phyloP scores from a whole-genome alignment of 2,329 filamentous ascomycete species.

The Pseudogymnoascus sp. region DNA sequence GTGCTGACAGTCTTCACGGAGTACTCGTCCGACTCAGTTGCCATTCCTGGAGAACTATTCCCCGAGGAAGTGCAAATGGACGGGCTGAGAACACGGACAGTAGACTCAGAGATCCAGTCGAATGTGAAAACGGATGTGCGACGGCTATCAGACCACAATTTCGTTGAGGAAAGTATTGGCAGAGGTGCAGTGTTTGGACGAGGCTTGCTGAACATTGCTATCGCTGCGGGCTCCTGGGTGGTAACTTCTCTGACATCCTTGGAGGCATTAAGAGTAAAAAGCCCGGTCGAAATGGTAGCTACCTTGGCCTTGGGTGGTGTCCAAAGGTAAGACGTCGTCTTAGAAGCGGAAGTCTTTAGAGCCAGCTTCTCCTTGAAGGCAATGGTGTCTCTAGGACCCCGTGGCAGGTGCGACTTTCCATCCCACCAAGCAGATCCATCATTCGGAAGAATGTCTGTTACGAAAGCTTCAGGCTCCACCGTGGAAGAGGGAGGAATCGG shows the following conservation, averaged over 20 bases:
- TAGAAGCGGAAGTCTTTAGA: neutral
- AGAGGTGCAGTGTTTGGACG: constrained; percentile 13
- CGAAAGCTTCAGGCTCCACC: neutral
- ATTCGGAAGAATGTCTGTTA: neutral
- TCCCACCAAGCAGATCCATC: neutral
- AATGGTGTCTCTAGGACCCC: constrained; percentile 13
- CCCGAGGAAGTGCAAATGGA: constrained; percentile 21
- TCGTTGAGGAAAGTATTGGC: constrained; percentile 17
- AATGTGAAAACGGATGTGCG: constrained; percentile 15
- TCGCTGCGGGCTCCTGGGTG: constrained; percentile 19
- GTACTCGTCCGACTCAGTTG: constrained; percentile 24
- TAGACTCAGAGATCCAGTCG: constrained; percentile 30
- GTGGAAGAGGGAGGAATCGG: neutral
- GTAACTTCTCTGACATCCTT: constrained; percentile 17
- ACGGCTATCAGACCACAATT: constrained; percentile 22
- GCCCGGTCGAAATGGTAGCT: constrained; percentile 12
- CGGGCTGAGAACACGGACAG: constrained; percentile 24
- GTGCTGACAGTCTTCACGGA: constrained; percentile 28
- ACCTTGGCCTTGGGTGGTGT: neutral
- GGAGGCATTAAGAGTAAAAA: constrained; percentile 17
- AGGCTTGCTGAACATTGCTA: constrained; percentile 21
- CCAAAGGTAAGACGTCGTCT: constrained; percentile 17
- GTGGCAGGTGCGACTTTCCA: constrained; percentile 19
- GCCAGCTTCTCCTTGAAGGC: constrained; percentile 17
- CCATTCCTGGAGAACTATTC: constrained; percentile 24